Percentiles rank a stretch among this genome's conserved stretches.
phyloP scores from a whole-genome alignment of 257 asterid genomes.

The Linaria vulgaris region DNA sequence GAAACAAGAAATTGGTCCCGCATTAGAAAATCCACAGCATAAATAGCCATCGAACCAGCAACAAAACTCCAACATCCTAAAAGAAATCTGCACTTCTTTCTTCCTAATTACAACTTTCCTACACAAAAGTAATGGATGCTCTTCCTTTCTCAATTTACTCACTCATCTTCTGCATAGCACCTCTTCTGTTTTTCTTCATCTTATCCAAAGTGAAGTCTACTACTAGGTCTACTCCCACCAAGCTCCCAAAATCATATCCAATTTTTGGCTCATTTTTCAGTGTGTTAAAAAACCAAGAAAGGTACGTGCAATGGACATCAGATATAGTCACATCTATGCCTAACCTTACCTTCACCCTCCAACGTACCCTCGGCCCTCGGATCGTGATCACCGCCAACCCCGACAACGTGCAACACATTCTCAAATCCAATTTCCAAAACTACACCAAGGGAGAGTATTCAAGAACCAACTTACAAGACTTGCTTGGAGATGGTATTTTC shows the following conservation, averaged over 20 bases:
- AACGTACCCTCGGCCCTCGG: background rate
- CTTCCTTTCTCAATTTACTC: constrained; percentile 6
- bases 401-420: constrained; percentile 4
- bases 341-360: constrained; percentile 1
- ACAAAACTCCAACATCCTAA: too few species aligned
- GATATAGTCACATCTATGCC: constrained; percentile 2
- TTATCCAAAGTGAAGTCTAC: background rate
- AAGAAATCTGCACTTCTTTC: too few species aligned
- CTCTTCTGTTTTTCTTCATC: background rate
- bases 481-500: background rate
- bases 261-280: background rate
- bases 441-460: background rate
- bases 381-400: background rate
- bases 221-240: background rate
- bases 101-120: too few species aligned
- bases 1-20: too few species aligned
- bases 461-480: background rate
- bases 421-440: background rate
- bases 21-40: too few species aligned
- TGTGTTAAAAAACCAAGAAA: background rate
- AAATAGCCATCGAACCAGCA: too few species aligned
- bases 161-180: background rate
- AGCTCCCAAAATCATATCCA: background rate
- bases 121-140: too few species aligned
- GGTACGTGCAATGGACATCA: background rate